Percentiles rank a stretch among this genome's conserved stretches.
Evolutionary conservation across 208 protist species (phyloP).

Genomic region (Acanthamoeba triangularis): DNA sequence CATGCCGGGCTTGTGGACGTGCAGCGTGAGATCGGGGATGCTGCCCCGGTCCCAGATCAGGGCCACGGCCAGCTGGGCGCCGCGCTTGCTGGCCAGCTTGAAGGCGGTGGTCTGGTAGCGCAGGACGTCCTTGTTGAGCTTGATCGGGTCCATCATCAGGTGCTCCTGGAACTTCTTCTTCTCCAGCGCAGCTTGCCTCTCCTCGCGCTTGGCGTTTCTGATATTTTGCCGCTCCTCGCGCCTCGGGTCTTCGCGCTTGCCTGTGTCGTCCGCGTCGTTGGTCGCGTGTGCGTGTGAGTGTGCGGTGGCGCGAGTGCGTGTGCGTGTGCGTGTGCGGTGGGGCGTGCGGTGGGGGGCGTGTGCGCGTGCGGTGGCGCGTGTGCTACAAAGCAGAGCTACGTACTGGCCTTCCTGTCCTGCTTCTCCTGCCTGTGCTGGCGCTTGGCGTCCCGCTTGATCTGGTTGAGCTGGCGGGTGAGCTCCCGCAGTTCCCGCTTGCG

Average conservation of each 20-base stretch:
- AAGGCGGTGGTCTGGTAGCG: constrained; percentile 46
- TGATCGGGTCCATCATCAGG: constrained; percentile 70
- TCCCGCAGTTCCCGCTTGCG: constrained; percentile 12
- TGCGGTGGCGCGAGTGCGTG: background rate
- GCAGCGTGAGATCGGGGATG: constrained; percentile 45
- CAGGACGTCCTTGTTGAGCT: constrained; percentile 4
- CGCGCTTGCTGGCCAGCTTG: constrained; percentile 20
- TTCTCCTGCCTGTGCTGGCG: constrained; percentile 16
- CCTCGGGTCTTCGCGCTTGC: background rate
- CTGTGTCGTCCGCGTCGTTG: background rate
- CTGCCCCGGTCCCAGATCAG: constrained; percentile 53
- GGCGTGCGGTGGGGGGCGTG: background rate
- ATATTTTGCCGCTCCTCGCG: background rate
- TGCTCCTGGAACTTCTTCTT: constrained; percentile 62
- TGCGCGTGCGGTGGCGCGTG: no score
- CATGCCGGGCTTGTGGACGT: constrained; percentile 45
- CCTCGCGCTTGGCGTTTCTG: constrained; percentile 10
- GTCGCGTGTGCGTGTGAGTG: background rate
- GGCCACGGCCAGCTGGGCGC: constrained; percentile 26
- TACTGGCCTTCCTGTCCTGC: background rate
- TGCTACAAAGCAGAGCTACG: background rate
- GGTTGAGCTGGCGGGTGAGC: constrained; percentile 13
- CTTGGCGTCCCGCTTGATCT: constrained; percentile 29
- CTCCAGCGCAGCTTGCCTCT: constrained; percentile 3
- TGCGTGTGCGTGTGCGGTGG: background rate